Evolutionary conservation across 129 eudicot genomes (phyloP).

Genomic region (Solidago caesia): DNA sequence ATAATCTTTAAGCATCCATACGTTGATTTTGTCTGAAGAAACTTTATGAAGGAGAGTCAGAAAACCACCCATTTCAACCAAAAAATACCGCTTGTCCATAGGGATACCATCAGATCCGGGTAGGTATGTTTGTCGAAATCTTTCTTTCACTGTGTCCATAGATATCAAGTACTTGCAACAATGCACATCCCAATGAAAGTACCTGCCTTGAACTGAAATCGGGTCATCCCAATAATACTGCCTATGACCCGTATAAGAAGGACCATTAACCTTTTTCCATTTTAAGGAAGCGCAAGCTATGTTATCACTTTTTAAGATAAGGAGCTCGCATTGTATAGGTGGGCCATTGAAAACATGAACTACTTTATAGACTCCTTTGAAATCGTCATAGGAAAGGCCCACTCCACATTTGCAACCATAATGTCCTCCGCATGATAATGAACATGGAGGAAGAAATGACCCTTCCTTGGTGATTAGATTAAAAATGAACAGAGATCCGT

Average conservation of each 20-base stretch:
- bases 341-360: slow-evolving; percentile 37
- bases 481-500: slow-evolving; percentile 20
- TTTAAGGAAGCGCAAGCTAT: background rate
- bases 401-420: slow-evolving; percentile 28
- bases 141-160: slow-evolving; percentile 39
- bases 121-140: slow-evolving; percentile 26
- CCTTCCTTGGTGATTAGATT: slow-evolving; percentile 31
- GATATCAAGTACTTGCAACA: slow-evolving; percentile 28
- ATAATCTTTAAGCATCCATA: slow-evolving; percentile 39
- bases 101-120: background rate
- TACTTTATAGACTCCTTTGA: slow-evolving; percentile 31
- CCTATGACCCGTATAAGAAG: slow-evolving; percentile 22
- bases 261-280: slow-evolving; percentile 32
- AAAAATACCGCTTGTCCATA: background rate
- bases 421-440: slow-evolving; percentile 29
- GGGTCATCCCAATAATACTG: slow-evolving; percentile 35
- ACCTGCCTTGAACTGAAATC: slow-evolving; percentile 30
- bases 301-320: slow-evolving; percentile 17
- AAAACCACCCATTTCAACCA: slow-evolving; percentile 36
- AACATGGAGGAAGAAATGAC: slow-evolving; percentile 20
- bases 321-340: slow-evolving; percentile 33
- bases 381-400: slow-evolving; percentile 33
- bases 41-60: slow-evolving; percentile 19
- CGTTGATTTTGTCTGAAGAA: background rate
- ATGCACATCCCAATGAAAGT: slow-evolving; percentile 39